Conservation (phyloP, 1,284 basidiomycete species). For the Sporisorium sorghi region DNA sequence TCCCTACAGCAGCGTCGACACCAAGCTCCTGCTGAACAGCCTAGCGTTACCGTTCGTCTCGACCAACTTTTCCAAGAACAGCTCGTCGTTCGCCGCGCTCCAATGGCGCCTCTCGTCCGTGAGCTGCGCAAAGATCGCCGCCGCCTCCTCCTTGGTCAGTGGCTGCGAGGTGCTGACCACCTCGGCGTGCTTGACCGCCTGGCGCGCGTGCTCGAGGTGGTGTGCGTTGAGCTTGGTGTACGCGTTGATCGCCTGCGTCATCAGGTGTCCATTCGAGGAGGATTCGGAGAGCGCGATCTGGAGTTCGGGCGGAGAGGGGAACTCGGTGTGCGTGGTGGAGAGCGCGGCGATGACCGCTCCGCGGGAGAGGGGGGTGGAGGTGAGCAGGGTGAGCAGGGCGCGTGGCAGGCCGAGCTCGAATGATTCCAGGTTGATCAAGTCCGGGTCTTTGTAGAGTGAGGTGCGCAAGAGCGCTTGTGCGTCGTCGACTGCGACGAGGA, state of each 20-base stretch:
- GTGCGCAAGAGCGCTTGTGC: constrained; percentile 83
- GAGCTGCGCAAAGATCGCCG: constrained; percentile 51
- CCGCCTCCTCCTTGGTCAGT: constrained; percentile 45
- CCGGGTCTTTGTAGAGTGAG: constrained; percentile 81
- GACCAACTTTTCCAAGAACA: constrained; percentile 61
- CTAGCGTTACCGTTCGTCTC: constrained; percentile 60
- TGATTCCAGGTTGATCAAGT: constrained; percentile 78
- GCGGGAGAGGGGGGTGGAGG: constrained; percentile 20
- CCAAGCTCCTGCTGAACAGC: constrained; percentile 54
- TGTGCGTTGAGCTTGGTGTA: constrained; percentile 53
- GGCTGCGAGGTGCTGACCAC: constrained; percentile 38
- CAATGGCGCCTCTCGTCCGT: constrained; percentile 50
- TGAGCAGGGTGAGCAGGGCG: constrained; percentile 49
- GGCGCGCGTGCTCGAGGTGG: constrained; percentile 48
- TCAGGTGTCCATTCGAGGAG: constrained; percentile 2
- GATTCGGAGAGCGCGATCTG: constrained; percentile 43
- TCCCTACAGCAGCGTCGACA: constrained; percentile 40
- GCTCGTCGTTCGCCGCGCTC: constrained; percentile 60
- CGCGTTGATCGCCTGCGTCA: constrained; percentile 50
- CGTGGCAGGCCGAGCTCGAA: constrained; percentile 86
- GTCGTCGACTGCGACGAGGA: constrained; percentile 87
- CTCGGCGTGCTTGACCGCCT: constrained; percentile 22
- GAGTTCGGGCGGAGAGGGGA: constrained; percentile 44
- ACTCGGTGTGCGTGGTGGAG: constrained; percentile 56
- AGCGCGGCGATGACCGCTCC: constrained; percentile 53